These are phyloP conservation scores for Selaginella moellendorffii DNA, from an alignment of 75 land plant genomes.

Conservation along the genomic window DNA sequence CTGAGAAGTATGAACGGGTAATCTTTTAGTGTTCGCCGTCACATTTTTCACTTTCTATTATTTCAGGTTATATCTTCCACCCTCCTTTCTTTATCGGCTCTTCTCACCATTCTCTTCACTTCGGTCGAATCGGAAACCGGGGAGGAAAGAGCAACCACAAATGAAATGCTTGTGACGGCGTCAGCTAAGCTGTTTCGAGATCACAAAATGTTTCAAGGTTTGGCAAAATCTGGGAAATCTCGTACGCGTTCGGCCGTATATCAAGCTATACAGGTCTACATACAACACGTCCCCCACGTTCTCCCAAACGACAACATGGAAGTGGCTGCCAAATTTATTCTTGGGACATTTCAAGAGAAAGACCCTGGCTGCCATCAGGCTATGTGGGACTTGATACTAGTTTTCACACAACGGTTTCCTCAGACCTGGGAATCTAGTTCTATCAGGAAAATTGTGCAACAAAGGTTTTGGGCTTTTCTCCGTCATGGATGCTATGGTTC, in stretches of 20 bases:
- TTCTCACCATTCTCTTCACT: conserved; percentile 47
- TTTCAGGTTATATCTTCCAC: conserved; percentile 69
- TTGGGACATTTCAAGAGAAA: conserved; percentile 83
- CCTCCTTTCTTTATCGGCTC: conserved; percentile 66
- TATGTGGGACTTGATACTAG: conserved; percentile 77
- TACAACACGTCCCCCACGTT: conserved; percentile 52
- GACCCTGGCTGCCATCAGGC: conserved; percentile 70
- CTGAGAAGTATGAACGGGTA: conserved; percentile 29
- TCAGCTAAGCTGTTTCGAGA: conserved; percentile 40
- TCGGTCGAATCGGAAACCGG: conserved; percentile 22
- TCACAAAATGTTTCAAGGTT: conserved; percentile 52
- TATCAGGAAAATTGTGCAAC: conserved; percentile 44
- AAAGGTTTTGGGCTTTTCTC: conserved; percentile 68
- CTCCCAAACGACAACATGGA: conserved; percentile 33
- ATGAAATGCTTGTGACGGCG: conserved; percentile 15
- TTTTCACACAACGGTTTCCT: conserved; percentile 48
- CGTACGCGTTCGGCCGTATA: conserved; percentile 67
- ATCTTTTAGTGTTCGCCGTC: background rate
- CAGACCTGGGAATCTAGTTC: conserved; percentile 43
- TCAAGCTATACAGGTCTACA: conserved; percentile 40
- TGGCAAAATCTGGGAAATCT: conserved; percentile 51
- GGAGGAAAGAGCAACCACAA: conserved; percentile 31
- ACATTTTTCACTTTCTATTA: background rate
- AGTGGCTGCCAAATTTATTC: conserved; percentile 30
- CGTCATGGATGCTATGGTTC: conserved; percentile 89